These are phyloP conservation scores for Pleurotus tuber-regium DNA, from an alignment of 768 basidiomycete species.

Conservation along the genomic window DNA sequence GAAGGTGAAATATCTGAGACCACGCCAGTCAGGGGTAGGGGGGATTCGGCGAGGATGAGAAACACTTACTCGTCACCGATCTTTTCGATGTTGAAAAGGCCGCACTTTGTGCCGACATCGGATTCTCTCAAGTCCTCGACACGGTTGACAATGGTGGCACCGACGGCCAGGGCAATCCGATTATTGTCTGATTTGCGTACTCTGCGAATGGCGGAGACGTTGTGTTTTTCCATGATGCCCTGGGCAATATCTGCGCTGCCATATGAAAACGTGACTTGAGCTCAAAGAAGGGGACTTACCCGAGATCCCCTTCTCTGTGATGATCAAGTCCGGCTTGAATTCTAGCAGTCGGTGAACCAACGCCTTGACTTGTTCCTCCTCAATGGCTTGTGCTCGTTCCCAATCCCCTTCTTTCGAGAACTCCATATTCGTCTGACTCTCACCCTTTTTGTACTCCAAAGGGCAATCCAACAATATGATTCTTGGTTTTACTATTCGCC, in stretches of 20 bases:
- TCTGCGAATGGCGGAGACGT: constrained; percentile 92
- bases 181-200: constrained; percentile 99
- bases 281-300: constrained; percentile 47
- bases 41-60: constrained; percentile 20
- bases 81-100: constrained; percentile 96
- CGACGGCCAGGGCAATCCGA: constrained; percentile 92
- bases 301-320: constrained; percentile 98
- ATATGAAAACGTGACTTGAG: background rate
- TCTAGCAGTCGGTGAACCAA: constrained; percentile 84
- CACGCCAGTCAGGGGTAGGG: background rate
- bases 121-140: constrained; percentile 90
- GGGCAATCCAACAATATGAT: constrained; percentile 93
- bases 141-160: constrained; percentile 96
- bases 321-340: constrained; percentile 91
- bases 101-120: constrained; percentile 92
- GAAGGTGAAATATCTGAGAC: constrained; percentile 91
- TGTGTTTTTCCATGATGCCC: constrained; percentile 81
- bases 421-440: constrained; percentile 98
- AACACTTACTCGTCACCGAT: constrained; percentile 84
- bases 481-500: constrained; percentile 85
- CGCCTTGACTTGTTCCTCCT: constrained; percentile 93
- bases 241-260: constrained; percentile 78
- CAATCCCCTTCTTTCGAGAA: constrained; percentile 93
- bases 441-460: constrained; percentile 98
- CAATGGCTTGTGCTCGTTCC: constrained; percentile 88